Conservation (phyloP, 1,139 yeast species). For the Meyerozyma smithsonii region DNA sequence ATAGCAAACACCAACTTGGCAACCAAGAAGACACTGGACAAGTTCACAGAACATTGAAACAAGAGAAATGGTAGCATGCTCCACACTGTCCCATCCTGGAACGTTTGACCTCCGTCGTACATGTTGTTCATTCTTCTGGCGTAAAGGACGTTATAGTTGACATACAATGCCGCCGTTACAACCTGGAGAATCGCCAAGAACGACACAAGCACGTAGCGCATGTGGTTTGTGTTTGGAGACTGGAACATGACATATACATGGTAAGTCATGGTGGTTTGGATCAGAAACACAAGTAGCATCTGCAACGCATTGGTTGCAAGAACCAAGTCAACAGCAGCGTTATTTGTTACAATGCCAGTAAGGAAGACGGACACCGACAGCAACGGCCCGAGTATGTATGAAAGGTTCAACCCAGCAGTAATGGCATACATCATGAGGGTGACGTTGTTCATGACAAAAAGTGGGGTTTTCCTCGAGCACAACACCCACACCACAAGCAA, state of each 20-base stretch:
- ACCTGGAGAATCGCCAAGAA: slow-evolving; percentile 42
- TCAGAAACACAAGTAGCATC: slow-evolving; percentile 50
- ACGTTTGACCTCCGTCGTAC: neutral
- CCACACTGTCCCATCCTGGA: slow-evolving; percentile 21
- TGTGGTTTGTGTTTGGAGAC: slow-evolving; percentile 38
- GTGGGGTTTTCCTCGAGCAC: slow-evolving; percentile 50
- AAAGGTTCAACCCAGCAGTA: slow-evolving; percentile 56
- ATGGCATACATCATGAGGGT: slow-evolving; percentile 52
- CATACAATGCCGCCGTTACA: slow-evolving; percentile 50
- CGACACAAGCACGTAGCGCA: slow-evolving; percentile 37
- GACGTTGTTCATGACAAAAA: slow-evolving; percentile 63
- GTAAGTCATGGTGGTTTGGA: slow-evolving; percentile 62
- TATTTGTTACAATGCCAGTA: slow-evolving; percentile 35
- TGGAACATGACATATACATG: slow-evolving; percentile 70
- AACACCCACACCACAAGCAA: slow-evolving; percentile 27
- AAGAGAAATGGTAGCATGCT: slow-evolving; percentile 53
- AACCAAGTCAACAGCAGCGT: slow-evolving; percentile 5
- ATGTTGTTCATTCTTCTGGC: slow-evolving; percentile 4
- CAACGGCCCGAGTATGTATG: slow-evolving; percentile 49
- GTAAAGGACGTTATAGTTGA: slow-evolving; percentile 19
- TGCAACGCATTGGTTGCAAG: slow-evolving; percentile 47
- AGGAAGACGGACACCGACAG: slow-evolving; percentile 45
- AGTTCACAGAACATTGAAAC: slow-evolving; percentile 63
- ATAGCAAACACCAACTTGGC: slow-evolving; percentile 64
- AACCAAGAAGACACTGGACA: slow-evolving; percentile 56